These are phyloP conservation scores for Nemania sp. DNA, from an alignment of 2,329 filamentous ascomycete species.

Conservation along the genomic window DNA sequence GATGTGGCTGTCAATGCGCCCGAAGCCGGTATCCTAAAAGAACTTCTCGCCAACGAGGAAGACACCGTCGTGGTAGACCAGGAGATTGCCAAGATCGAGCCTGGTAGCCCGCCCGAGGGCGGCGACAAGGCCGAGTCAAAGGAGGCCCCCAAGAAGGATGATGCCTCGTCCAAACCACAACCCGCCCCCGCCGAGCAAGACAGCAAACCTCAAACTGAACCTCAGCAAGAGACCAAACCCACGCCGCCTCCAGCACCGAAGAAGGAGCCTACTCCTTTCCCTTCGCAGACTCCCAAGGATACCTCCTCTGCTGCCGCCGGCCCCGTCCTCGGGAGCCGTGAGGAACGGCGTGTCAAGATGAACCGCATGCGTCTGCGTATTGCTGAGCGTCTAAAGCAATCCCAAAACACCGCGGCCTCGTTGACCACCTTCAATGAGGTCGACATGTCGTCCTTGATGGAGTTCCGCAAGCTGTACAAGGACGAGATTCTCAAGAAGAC, in stretches of 20 bases:
- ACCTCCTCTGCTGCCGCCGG: constrained; percentile 43
- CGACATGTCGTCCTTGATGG: constrained; percentile 97
- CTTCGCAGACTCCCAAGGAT: constrained; percentile 48
- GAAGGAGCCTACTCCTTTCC: constrained; percentile 38
- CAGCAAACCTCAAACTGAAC: constrained; percentile 43
- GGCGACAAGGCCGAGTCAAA: constrained; percentile 64
- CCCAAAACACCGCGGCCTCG: constrained; percentile 96
- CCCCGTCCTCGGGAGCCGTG: constrained; percentile 69
- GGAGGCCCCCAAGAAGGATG: constrained; percentile 59
- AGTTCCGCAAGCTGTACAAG: constrained; percentile 97
- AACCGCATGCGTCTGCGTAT: constrained; percentile 99
- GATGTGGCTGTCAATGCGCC: constrained; percentile 96
- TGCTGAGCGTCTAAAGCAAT: constrained; percentile 97
- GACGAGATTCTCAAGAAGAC: constrained; percentile 95
- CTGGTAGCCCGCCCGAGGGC: constrained; percentile 67
- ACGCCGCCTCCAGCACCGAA: constrained; percentile 43
- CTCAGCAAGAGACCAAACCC: constrained; percentile 29
- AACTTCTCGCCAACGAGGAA: constrained; percentile 89
- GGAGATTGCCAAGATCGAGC: constrained; percentile 83
- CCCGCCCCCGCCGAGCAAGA: constrained; percentile 51
- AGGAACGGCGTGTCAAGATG: constrained; percentile 97
- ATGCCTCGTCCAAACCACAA: constrained; percentile 34
- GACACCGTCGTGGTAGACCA: constrained; percentile 95
- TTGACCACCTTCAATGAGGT: constrained; percentile 99
- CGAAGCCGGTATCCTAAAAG: constrained; percentile 86